Evolutionary conservation across 108 stramenopile genomes (phyloP), one percentile per base, ranked within the genome.

Genomic region (Fragilariopsis cylindrus): DNA sequence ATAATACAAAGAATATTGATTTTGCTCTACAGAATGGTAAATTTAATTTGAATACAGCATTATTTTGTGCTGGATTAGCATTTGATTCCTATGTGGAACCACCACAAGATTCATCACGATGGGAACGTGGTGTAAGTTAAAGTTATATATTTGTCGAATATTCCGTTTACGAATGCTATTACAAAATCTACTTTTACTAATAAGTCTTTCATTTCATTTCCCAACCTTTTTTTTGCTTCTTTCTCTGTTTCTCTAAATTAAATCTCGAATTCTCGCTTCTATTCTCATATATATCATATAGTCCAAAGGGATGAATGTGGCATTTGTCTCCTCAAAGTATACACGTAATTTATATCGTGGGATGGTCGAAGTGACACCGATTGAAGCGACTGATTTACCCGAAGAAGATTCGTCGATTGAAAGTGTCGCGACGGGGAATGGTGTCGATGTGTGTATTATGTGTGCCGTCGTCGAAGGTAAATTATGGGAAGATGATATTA

Each of bases 71-170:
- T 40, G 92, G 92, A 5, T 73, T 94, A 15, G 90, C 92, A 30
- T 94, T 94, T 79, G 90, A 91, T 71, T 84, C 90, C 68, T 94
- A 94, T 80, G 80, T 83, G 21, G 90, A 90, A 69, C 92, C 92
- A 15, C 87, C 88, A 4, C 66, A 79, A 15, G 81, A 85, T 79
- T 90, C 89, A 9, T 81, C 86, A 2, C 77, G 92, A 60, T 94
- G 92, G 92, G 92, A 94, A 75, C 70, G 78, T 11, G 90, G 92
- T 12, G 57, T 74, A 56, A 53, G 72, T 73, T 0, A 3, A 3
- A 7, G 41, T 56, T 12, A 42, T 57, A 57, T 13, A 71, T 16
- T 39, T 21, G 43, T 42, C 12, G 0, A 30, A 30, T 2, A 2
- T 30, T 30, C 30, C 30, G 30, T 30, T 30, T 30, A 30, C 30